Base-by-base conservation (phyloP, 305 asterid species). In the Fraxinus nigra region DNA sequence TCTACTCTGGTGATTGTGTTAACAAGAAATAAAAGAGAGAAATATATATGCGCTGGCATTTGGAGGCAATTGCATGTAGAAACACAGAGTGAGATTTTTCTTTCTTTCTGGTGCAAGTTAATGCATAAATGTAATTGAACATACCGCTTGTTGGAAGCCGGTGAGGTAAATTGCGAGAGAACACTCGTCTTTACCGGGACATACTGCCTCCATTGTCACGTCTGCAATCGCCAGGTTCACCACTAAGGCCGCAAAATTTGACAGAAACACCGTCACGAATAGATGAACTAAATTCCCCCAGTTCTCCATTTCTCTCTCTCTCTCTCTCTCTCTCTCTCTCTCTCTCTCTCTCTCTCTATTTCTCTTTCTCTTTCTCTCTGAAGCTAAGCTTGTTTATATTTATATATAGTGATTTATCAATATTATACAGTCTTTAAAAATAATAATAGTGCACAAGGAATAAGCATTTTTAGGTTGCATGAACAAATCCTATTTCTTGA, bases 101-200 rank as follows among this genome's bases (percentile, higher is more conserved):
- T 13, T 14, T 46, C 18, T 48, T 48, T 54, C 63, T 54, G 63
- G 63, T 54, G 63, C 61, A 48, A 14, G 59, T 48, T 48, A 48
- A 51, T 5, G 28, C 9, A 63, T 5, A 24, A 26, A 63, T 7
- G 26, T 63, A 63, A 22, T 20, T 6, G 26, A 14, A 76, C 61
- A 5, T 81, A 90, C 92, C 75, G 88, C 89, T 78, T 87, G 92
- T 76, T 90, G 92, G 69, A 90, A 83, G 38, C 86, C 88, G 56
- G 89, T 78, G 56, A 90, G 90, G 72, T 87, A 88, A 84, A 90
- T 88, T 76, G 88, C 92, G 69, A 77, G 79, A 16, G 93, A 87
- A 77, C 93, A 88, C 63, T 85, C 84, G 1, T 88, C 90, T 80
- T 90, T 70, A 7, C 85, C 87, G 30, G 89, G 92, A 76, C 93